Base-by-base conservation (phyloP, 2,329 filamentous ascomycete species). In the Lachnellula arida region DNA sequence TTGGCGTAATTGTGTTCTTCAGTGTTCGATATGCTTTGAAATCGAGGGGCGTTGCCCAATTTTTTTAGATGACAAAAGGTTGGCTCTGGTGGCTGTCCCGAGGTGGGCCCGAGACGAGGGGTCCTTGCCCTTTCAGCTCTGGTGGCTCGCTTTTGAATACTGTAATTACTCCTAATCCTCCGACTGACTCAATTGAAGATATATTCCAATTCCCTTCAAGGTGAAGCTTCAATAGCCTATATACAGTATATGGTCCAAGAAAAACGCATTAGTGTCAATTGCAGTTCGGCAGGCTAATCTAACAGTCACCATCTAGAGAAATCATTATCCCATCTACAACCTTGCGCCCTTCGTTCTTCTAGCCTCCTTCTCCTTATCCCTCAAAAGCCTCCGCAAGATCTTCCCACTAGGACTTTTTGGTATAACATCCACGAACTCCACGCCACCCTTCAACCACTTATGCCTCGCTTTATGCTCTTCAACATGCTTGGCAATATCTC, bases 391-490 rank as follows among this genome's bases (percentile, higher is more conserved):
- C 49, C 86, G 76, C 67, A 91, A 70, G 54, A 91, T 89, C 80
- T 91, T 91, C 9, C 88, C 87, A 64, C 82, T 87, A 0, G 86
- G 80, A 66, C 83, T 88, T 78, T 91, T 91, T 12, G 88, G 88
- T 23, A 91, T 82, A 49, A 76, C 76, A 46, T 86, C 81, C 14
- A 87, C 75, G 59, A 88, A 88, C 67, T 84, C 81, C 2, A 88
- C 72, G 0, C 75, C 79, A 55, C 81, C 85, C 65, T 80, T 81
- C 57, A 89, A 75, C 76, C 81, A 84, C 74, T 89, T 89, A 68
- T 88, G 82, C 17, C 80, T 76, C 1, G 87, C 84, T 69, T 89
- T 87, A 71, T 83, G 84, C 48, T 82, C 77, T 67, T 81, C 77
- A 4, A 90, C 84, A 67, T 84, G 83, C 61, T 79, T 76, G 46